Percentiles rank a stretch among this genome's conserved stretches.
Conservation (phyloP, 2,329 filamentous ascomycete species). For the Byssochlamys sp. region DNA sequence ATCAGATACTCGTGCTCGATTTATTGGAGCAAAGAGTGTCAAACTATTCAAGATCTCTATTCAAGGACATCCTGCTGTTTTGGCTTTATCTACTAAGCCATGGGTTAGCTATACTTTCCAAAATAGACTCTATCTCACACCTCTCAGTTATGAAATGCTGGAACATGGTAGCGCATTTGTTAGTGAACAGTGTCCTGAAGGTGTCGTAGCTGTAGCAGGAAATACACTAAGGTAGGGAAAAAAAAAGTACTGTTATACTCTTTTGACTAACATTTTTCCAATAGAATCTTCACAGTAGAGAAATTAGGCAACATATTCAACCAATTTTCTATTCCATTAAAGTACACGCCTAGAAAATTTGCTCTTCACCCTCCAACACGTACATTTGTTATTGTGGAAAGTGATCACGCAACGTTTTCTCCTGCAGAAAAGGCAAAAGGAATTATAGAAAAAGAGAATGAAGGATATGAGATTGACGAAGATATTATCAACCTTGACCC, state of each 20-base stretch:
- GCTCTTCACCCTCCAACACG: conserved; percentile 78
- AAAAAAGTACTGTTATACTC: conserved; percentile 1
- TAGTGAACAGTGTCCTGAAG: conserved; percentile 40
- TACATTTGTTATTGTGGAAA: conserved; percentile 86
- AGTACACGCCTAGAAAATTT: conserved; percentile 82
- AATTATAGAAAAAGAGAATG: no score
- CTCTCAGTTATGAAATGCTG: conserved; percentile 38
- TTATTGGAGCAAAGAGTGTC: conserved; percentile 81
- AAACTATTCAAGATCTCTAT: conserved; percentile 87
- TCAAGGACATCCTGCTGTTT: conserved; percentile 69
- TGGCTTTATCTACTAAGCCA: conserved; percentile 84
- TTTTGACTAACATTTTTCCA: conserved; percentile 9
- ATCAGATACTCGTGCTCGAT: conserved; percentile 87
- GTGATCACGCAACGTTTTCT: conserved; percentile 82
- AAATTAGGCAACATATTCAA: conserved; percentile 76
- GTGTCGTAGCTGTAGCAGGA: conserved; percentile 95
- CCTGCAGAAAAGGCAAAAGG: conserved; percentile 67
- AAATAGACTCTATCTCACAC: conserved; percentile 9
- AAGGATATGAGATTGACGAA: no score
- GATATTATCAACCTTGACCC: no score
- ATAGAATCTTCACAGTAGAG: conserved; percentile 79
- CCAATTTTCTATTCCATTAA: conserved; percentile 74
- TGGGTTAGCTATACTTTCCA: conserved; percentile 20
- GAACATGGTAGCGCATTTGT: conserved; percentile 26
- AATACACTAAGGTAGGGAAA: conserved; percentile 4